These are phyloP conservation scores for Pouteria campechiana DNA, from an alignment of 179 eudicot genomes.

Conservation along the genomic window DNA sequence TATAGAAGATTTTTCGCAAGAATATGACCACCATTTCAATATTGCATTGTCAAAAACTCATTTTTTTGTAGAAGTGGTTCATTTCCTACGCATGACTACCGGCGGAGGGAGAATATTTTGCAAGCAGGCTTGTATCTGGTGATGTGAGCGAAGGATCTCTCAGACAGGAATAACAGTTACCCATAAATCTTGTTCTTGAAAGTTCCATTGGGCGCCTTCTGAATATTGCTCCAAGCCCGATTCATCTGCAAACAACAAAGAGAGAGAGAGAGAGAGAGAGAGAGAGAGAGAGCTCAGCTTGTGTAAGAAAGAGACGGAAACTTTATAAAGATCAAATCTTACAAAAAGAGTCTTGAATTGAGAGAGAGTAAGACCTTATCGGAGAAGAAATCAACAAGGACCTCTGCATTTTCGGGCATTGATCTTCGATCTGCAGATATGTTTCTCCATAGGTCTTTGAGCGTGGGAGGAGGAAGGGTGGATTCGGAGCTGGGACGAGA, in stretches of 20 bases:
- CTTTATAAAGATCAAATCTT: neutral
- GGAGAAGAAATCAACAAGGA: slow-evolving; percentile 65
- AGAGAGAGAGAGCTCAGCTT: neutral
- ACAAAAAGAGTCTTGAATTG: neutral
- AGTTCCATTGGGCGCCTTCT: slow-evolving; percentile 79
- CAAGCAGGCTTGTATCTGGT: too few relatives aligned
- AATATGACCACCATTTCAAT: too few relatives aligned
- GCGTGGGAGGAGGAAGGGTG: slow-evolving; percentile 34
- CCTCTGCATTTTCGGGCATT: slow-evolving; percentile 47
- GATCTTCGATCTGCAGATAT: slow-evolving; percentile 21
- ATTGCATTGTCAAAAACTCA: neutral
- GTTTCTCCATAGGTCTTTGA: slow-evolving; percentile 47
- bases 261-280: neutral
- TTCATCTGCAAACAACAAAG: slow-evolving; percentile 55
- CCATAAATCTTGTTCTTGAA: slow-evolving; percentile 85
- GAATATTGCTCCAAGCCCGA: slow-evolving; percentile 61
- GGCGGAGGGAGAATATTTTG: too few relatives aligned
- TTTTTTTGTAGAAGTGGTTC: slow-evolving; percentile 2
- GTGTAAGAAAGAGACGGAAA: neutral
- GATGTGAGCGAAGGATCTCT: too few relatives aligned
- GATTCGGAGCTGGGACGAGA: slow-evolving; percentile 16
- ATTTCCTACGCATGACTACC: too few relatives aligned
- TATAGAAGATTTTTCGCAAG: too few relatives aligned
- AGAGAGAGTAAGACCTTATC: slow-evolving; percentile 32
- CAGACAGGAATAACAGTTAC: slow-evolving; percentile 43